Percentiles rank a stretch among this genome's conserved stretches.
These are phyloP conservation scores for Erodium moschatum DNA, from an alignment of 441 rosid species.

Conservation along the genomic window DNA sequence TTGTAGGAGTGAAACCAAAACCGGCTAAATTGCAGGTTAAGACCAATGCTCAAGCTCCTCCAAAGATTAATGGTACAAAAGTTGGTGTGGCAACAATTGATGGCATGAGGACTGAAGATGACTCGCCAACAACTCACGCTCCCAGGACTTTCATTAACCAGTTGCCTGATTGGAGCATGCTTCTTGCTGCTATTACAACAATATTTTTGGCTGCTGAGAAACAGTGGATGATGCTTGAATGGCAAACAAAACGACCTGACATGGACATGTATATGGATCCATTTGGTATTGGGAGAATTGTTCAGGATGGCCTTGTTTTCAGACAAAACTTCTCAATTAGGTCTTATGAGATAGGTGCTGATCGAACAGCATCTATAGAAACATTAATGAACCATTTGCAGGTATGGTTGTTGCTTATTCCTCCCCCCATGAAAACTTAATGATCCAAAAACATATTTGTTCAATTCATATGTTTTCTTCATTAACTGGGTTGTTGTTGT, in stretches of 20 bases:
- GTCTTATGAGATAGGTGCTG: constrained; percentile 98
- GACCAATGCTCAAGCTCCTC: constrained; percentile 83
- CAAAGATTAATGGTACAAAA: constrained; percentile 65
- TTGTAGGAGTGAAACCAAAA: constrained; percentile 40
- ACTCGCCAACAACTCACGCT: constrained; percentile 35
- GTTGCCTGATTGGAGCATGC: constrained; percentile 99
- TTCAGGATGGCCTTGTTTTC: constrained; percentile 77
- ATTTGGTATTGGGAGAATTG: constrained; percentile 71
- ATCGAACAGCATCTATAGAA: constrained; percentile 93
- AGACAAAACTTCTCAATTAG: constrained; percentile 84
- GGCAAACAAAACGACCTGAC: constrained; percentile 85
- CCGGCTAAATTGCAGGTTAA: constrained; percentile 54
- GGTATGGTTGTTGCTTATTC: constrained; percentile 26
- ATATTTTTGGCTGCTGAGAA: constrained; percentile 95
- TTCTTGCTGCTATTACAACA: constrained; percentile 94
- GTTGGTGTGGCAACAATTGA: constrained; percentile 41
- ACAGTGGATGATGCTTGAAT: constrained; percentile 99
- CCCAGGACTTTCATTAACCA: constrained; percentile 89
- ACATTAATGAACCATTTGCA: constrained; percentile 97
- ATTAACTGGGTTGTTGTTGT: not conserved
- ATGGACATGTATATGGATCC: constrained; percentile 58
- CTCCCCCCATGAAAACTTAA: not conserved
- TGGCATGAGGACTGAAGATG: constrained; percentile 41
- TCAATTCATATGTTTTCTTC: not conserved
- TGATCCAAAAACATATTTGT: not conserved